Percentiles rank a stretch among this genome's conserved stretches.
Conservation (phyloP, 371 early-diverging fungal genomes). For the Parasitella parasitica region DNA sequence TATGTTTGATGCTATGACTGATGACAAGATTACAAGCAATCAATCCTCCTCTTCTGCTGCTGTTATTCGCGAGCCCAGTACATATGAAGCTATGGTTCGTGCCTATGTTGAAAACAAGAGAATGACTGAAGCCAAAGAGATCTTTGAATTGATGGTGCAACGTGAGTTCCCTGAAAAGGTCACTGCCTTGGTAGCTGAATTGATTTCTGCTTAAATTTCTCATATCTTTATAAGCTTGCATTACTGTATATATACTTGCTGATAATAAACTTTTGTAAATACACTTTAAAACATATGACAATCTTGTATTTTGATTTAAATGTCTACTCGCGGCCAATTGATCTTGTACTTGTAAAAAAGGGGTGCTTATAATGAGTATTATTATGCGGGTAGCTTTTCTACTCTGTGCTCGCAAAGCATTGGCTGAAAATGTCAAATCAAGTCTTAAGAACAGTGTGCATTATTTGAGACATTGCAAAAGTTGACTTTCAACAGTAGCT, state of each 20-base stretch:
- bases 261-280: neutral
- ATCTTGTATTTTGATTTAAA: too few relatives aligned
- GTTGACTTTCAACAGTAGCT: too few relatives aligned
- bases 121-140: constrained; percentile 40
- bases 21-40: constrained; percentile 28
- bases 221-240: neutral
- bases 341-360: too few relatives aligned
- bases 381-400: too few relatives aligned
- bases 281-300: neutral
- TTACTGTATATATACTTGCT: neutral
- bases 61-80: constrained; percentile 63
- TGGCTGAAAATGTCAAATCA: too few relatives aligned
- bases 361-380: too few relatives aligned
- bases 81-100: constrained; percentile 63
- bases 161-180: constrained; percentile 55
- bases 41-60: constrained; percentile 1
- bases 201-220: constrained; percentile 17
- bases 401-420: too few relatives aligned
- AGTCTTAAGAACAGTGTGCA: too few relatives aligned
- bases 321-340: too few relatives aligned
- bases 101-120: constrained; percentile 54
- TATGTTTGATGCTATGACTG: constrained; percentile 57
- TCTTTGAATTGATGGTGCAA: constrained; percentile 42
- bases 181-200: constrained; percentile 40
- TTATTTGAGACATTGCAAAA: too few relatives aligned